Conservation (phyloP, 78 protist genomes). For the Polysphondylium violaceum region DNA sequence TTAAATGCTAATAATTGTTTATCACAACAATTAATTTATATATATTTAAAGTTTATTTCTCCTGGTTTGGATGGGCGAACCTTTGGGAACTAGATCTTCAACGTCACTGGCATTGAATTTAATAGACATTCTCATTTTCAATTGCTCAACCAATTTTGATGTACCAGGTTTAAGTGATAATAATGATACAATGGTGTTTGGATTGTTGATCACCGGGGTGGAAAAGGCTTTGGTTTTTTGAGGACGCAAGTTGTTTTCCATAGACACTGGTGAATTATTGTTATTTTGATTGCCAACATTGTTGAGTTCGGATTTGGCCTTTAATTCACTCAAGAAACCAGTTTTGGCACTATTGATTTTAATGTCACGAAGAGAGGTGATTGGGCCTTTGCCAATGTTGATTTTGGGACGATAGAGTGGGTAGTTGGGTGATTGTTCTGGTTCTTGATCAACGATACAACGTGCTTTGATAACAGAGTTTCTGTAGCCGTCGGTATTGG, state of each 20-base stretch:
- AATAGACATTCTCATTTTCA: slow-evolving; percentile 32
- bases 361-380: slow-evolving; percentile 38
- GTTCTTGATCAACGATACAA: neutral
- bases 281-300: neutral
- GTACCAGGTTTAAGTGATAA: slow-evolving; percentile 63
- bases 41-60: neutral
- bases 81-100: slow-evolving; percentile 39
- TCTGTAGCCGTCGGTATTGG: slow-evolving; percentile 26
- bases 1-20: too few species aligned
- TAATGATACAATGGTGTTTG: slow-evolving; percentile 42
- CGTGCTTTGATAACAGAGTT: neutral
- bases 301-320: neutral
- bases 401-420: slow-evolving; percentile 26
- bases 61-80: neutral
- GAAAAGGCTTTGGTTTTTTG: neutral
- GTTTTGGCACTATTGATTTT: slow-evolving; percentile 38
- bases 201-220: neutral
- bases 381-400: slow-evolving; percentile 2
- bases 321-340: slow-evolving; percentile 20
- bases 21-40: too few species aligned
- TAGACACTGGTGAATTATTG: too few species aligned
- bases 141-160: slow-evolving; percentile 43
- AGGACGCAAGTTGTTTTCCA: neutral
- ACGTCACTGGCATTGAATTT: slow-evolving; percentile 9
- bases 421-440: slow-evolving; percentile 27